Percentiles rank a stretch among this genome's conserved stretches.
Conservation (phyloP, 2,329 filamentous ascomycete genomes). For the Fusarium avenaceum region DNA sequence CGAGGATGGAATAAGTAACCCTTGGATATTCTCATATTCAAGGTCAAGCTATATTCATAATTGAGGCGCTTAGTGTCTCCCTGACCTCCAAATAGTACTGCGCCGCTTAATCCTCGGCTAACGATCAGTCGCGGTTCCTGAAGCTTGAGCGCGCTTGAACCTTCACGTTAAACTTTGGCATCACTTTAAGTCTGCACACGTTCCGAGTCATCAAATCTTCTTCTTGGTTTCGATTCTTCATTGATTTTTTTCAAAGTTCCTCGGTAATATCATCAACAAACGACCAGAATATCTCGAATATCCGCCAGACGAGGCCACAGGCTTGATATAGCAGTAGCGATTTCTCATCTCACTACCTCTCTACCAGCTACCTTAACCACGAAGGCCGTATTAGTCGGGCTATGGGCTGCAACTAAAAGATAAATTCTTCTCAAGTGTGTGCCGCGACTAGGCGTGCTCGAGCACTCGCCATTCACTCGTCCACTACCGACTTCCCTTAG, state of each 20-base stretch:
- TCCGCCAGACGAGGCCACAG: not conserved
- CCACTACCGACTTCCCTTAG: not conserved
- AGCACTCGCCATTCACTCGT: not conserved
- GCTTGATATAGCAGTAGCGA: not conserved
- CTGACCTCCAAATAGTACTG: too few species aligned
- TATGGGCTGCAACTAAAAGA: constrained; percentile 28
- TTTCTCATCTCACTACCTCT: constrained; percentile 10
- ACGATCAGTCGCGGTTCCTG: constrained; percentile 9
- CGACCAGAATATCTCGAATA: not conserved
- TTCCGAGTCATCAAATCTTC: constrained; percentile 15
- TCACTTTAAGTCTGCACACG: constrained; percentile 27
- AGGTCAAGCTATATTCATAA: too few species aligned
- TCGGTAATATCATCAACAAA: too few species aligned
- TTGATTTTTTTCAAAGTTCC: not conserved
- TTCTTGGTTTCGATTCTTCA: constrained; percentile 2
- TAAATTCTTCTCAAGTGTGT: not conserved
- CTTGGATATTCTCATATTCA: too few species aligned
- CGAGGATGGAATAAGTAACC: too few species aligned
- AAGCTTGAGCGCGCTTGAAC: constrained; percentile 33
- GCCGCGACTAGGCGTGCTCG: not conserved
- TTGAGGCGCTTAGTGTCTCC: not conserved
- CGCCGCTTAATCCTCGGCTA: constrained; percentile 48
- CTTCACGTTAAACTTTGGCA: constrained; percentile 23
- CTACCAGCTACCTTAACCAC: not conserved
- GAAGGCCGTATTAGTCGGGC: not conserved